A percentile compares a stretch with the other conserved stretches of the same genome.
These are phyloP conservation scores for Tirmania nivea DNA, from an alignment of 495 filamentous ascomycete genomes.

Conservation along the genomic window DNA sequence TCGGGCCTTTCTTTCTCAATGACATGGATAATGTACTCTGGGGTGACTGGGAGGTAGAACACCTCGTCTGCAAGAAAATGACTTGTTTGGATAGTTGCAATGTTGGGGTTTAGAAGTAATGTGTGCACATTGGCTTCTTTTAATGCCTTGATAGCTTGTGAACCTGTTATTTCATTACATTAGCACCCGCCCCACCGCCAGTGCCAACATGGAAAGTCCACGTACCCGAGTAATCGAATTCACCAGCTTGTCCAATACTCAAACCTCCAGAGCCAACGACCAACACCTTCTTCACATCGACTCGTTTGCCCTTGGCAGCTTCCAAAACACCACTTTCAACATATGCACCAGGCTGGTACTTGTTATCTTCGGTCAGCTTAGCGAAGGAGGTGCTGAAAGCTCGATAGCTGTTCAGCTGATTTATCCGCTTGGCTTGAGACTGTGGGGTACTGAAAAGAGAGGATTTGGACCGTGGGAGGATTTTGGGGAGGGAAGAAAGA, in stretches of 20 bases:
- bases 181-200: not conserved
- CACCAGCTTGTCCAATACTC: slow-evolving; percentile 93
- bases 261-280: slow-evolving; percentile 90
- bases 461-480: slow-evolving; percentile 4
- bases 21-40: slow-evolving; percentile 89
- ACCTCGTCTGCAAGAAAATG: slow-evolving; percentile 92
- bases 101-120: slow-evolving; percentile 94
- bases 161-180: slow-evolving; percentile 32
- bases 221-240: slow-evolving; percentile 95
- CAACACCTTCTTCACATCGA: slow-evolving; percentile 96
- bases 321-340: slow-evolving; percentile 17
- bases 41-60: slow-evolving; percentile 91
- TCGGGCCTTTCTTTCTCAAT: slow-evolving; percentile 89
- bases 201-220: slow-evolving; percentile 15
- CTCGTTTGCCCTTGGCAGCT: slow-evolving; percentile 42
- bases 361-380: slow-evolving; percentile 9
- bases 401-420: not conserved
- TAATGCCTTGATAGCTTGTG: slow-evolving; percentile 89
- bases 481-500: slow-evolving; percentile 14
- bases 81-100: slow-evolving; percentile 95
- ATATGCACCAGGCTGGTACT: slow-evolving; percentile 17
- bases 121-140: slow-evolving; percentile 94
- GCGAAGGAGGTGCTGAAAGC: not conserved
- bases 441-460: slow-evolving; percentile 5
- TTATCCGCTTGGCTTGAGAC: not conserved